phyloP scores from a whole-genome alignment of 345 rosid genomes.

The Syzygium grande region DNA sequence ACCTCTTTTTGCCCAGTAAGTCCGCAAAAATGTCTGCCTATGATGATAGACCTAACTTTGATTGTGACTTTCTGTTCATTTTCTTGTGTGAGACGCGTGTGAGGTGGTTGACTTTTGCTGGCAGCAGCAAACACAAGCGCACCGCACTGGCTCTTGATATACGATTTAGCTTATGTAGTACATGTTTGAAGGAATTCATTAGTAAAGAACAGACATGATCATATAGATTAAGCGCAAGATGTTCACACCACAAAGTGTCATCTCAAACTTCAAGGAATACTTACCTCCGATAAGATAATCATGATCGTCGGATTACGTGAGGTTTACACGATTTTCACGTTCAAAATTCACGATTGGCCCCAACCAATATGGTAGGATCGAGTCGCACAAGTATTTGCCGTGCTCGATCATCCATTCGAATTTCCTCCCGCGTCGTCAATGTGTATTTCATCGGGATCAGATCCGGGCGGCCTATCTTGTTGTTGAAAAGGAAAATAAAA shows the following conservation, averaged over 20 bases:
- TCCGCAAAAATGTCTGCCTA: not conserved
- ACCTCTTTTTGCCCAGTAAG: not conserved
- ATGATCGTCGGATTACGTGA: not conserved
- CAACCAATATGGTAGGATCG: not conserved
- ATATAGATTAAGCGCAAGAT: not conserved
- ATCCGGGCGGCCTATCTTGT: not conserved
- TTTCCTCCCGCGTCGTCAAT: not conserved
- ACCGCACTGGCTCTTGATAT: not conserved
- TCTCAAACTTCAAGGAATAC: no score
- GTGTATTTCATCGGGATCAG: not conserved
- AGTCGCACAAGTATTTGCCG: not conserved
- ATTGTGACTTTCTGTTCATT: not conserved
- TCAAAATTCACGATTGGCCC: not conserved
- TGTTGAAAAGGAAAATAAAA: not conserved
- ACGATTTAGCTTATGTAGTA: not conserved
- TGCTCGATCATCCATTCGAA: not conserved
- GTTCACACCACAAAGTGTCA: not conserved
- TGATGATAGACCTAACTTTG: not conserved
- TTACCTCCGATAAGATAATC: not conserved
- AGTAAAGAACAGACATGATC: not conserved
- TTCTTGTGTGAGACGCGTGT: not conserved
- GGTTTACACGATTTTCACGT: not conserved
- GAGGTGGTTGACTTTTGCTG: not conserved
- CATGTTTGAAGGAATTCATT: not conserved
- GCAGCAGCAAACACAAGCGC: not conserved